Base-by-base conservation (phyloP, 495 filamentous ascomycete species). In the Annulohypoxylon maeteangense region DNA sequence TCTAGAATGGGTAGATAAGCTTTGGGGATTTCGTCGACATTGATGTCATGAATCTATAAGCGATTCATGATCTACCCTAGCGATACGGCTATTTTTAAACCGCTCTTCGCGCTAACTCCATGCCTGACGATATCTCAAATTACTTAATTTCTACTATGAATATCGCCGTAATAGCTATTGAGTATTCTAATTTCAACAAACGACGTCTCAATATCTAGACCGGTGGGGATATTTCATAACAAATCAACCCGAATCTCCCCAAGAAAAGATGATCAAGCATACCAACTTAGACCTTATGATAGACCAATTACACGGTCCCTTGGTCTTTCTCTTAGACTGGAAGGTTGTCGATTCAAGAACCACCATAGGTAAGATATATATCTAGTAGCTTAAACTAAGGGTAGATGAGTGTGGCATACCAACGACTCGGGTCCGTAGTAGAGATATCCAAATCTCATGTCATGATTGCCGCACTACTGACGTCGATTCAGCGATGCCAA, bases 41-140 rank as follows among this genome's bases (percentile, higher is more conserved):
- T 58, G 48, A 66, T 73, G 61, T 62, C 65, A 65, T 73, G 25
- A 20, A 16, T 51, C 40, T 38, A 11, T 11, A 12, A 58, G 16
- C 65, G 70, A 68, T 51, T 65, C 70, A 62, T 73, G 56, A 11
- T 4, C 29, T 44, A 57, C 20, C 40, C 56, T 34, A 62, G n/a
- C 32, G 4, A 56, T 16, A 22, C 7, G 53, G 25, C 32, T 58
- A 51, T 40, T 18, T 23, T 51, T 34, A 61, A 58, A 51, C 67
- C 45, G 60, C 22, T 32, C 54, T 56, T 44, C 25, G 31, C 60
- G 32, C 65, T 65, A 72, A 62, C 47, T 14, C 54, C 29, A 60
- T 61, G 45, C 22, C 29, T 68, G 54, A 59, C 42, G 55, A 61
- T 63, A 61, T 60, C 27, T 25, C 18, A 14, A 25, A 20, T 23